Conservation (phyloP, 2,329 filamentous ascomycete genomes). For the Paraphoma chrysanthemicola region DNA sequence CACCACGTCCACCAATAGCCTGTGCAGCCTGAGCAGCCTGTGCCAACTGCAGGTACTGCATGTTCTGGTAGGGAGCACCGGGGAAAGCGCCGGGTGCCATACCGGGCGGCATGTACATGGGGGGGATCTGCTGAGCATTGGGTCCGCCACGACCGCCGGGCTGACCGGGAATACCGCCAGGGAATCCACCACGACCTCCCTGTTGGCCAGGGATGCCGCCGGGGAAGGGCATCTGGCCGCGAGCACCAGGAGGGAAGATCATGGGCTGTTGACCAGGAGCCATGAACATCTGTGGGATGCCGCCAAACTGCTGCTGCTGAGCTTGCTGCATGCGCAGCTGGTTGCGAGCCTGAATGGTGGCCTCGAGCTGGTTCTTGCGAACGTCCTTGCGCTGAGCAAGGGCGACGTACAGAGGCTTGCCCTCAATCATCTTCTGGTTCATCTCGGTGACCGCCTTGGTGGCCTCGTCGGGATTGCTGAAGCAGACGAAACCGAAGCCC, state of each 20-base stretch:
- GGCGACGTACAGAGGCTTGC: conserved; percentile 97
- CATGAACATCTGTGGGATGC: conserved; percentile 82
- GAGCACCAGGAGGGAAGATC: conserved; percentile 64
- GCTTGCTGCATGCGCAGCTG: conserved; percentile 98
- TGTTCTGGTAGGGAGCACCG: conserved; percentile 69
- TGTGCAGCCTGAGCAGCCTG: conserved; percentile 68
- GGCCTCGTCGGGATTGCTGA: conserved; percentile 98
- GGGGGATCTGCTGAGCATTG: conserved; percentile 77
- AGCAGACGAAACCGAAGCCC: conserved; percentile 99
- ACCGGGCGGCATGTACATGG: conserved; percentile 77
- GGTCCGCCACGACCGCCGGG: conserved; percentile 87
- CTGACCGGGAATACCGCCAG: conserved; percentile 79
- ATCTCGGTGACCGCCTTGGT: conserved; percentile 99
- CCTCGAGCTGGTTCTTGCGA: conserved; percentile 97
- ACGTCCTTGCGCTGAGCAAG: conserved; percentile 99
- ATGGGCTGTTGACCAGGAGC: conserved; percentile 77
- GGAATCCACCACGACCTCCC: conserved; percentile 85
- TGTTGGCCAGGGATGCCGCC: conserved; percentile 72
- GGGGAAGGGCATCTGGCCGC: conserved; percentile 68
- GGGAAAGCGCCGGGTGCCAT: conserved; percentile 73
- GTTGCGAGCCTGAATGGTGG: conserved; percentile 98
- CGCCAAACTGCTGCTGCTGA: conserved; percentile 66
- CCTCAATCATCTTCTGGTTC: conserved; percentile 99
- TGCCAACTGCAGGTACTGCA: conserved; percentile 79
- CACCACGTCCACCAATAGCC: conserved; percentile 59